Base-by-base conservation (phyloP, 2,329 filamentous ascomycete species). In the Alternaria arborescens region DNA sequence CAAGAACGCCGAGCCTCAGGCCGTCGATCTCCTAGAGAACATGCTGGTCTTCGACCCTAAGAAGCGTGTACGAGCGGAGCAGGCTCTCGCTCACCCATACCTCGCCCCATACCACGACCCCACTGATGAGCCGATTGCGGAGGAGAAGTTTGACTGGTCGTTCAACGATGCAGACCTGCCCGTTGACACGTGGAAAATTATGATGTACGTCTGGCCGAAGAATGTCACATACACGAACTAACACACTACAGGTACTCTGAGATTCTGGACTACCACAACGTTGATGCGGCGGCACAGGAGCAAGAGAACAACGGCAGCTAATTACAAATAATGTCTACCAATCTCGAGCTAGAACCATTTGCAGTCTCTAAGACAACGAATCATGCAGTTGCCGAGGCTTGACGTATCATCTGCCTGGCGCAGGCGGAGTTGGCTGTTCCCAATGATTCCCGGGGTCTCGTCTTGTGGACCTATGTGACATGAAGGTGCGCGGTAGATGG, bases 151-250 rank as follows among this genome's bases (percentile, higher is more conserved):
- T 74, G 95, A 99, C 79, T 99, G 95, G 95, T 97, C 94, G 55
- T 99, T 99, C 83, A 98, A 98, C 79, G 95, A 99, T 73, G 95
- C 94, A 48, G 95, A 99, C 77, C 84, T 99, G 58, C 94, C 95
- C 1, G 94, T 98, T 52, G 95, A 99, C 77, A 97, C 94, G n/a
- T 99, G 95, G 95, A 99, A 99, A 84, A 97, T 99, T 78, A 99
- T 98, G 95, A 99, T 99, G 95, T 97, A 85, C 77, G 77, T 38
- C 12, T 11, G 30, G 51, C 22, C 8, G 11, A 34, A 12, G 11
- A 11, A 14, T 3, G 8, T 6, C 8, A 32, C 8, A 28, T 6
- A 42, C 18, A 26, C 14, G 44, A 54, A 54, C 69, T 76, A 51
- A 77, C 64, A 47, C 6, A 4, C 8, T 8, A 16, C 71, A 97